Base-by-base conservation (phyloP, 306 rosid species). In the Vachellia pachyceras region DNA sequence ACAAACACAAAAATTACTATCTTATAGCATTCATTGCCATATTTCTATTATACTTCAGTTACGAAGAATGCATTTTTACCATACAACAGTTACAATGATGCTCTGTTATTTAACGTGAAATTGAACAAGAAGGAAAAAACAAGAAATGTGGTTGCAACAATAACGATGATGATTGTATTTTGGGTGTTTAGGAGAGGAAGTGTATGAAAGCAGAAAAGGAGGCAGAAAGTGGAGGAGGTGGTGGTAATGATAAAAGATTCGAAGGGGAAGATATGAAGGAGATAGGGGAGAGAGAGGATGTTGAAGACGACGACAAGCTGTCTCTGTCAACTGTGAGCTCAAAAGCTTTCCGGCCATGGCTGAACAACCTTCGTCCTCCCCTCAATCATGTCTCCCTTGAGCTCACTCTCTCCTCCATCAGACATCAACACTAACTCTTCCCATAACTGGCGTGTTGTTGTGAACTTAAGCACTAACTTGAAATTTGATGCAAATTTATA, bases 371-470 rank as follows among this genome's bases (percentile, higher is more conserved):
- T 5, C 69, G 75, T 79, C 69, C 85, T 57, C 75, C 68, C 63
- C 80, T 33, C 3, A 84, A 87, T 89, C 87, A 86, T 83, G 88
- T 90, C 79, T 89, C 93, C 77, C 90, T 89, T 82, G 88, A 90
- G 66, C 93, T 92, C 65, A 87, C 88, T 50, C 97, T 89, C 61
- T 36, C 23, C 44, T 49, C 15, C 6, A 49, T 49, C 55, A 49
- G 14, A 18, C 55, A 49, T 14, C 5, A 49, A 49, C 20, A 49
- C 55, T 49, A 15, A 49, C 20, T 15, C 55, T 15, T 4, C 55
- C 55, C 14, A 1, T n/a, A n/a, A n/a, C n/a, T n/a, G n/a, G n/a
- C n/a, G n/a, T n/a, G n/a, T n/a, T n/a, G n/a, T n/a, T n/a, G n/a
- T n/a, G n/a, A n/a, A n/a, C n/a, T n/a, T n/a, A n/a, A n/a, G n/a